phyloP scores from a whole-genome alignment of 345 rosid genomes.

The Psidium guajava region DNA sequence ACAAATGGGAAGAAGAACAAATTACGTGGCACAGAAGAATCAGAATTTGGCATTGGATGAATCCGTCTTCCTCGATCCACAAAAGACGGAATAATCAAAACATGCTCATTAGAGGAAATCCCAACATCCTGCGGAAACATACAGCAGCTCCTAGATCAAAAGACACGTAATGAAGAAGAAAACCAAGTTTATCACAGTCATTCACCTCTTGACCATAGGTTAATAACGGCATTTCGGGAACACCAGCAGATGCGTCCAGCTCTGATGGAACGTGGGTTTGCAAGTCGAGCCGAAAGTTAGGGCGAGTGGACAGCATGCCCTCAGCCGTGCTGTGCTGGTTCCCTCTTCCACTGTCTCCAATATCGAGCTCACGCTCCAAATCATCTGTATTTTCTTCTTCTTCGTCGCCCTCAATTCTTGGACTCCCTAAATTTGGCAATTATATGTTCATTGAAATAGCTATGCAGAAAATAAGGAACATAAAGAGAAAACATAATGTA shows the following conservation, averaged over 20 bases:
- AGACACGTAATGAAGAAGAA: background rate
- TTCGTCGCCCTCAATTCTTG: constrained; percentile 61
- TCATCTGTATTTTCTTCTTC: constrained; percentile 65
- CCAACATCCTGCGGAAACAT: constrained; percentile 40
- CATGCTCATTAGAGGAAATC: constrained; percentile 67
- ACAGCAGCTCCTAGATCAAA: background rate
- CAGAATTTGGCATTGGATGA: constrained; percentile 43
- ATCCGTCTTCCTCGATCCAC: constrained; percentile 37
- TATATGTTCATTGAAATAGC: background rate
- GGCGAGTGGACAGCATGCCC: constrained; percentile 33
- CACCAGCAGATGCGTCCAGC: constrained; percentile 41
- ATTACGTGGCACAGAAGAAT: constrained; percentile 44
- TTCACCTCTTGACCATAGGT: constrained; percentile 66
- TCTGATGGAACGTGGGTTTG: constrained; percentile 25
- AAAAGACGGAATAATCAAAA: constrained; percentile 65
- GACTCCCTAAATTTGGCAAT: constrained; percentile 32
- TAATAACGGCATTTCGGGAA: constrained; percentile 50
- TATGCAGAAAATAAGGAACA: background rate
- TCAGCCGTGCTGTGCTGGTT: constrained; percentile 39
- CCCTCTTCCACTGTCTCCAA: constrained; percentile 9
- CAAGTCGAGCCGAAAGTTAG: constrained; percentile 30
- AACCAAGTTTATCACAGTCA: background rate
- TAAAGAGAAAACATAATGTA: background rate
- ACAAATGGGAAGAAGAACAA: constrained; percentile 2
- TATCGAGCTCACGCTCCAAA: constrained; percentile 50